Percentiles rank a stretch among this genome's conserved stretches.
These are phyloP conservation scores for Anthracocystis walkeri DNA, from an alignment of 1,284 basidiomycete genomes.

Conservation along the genomic window DNA sequence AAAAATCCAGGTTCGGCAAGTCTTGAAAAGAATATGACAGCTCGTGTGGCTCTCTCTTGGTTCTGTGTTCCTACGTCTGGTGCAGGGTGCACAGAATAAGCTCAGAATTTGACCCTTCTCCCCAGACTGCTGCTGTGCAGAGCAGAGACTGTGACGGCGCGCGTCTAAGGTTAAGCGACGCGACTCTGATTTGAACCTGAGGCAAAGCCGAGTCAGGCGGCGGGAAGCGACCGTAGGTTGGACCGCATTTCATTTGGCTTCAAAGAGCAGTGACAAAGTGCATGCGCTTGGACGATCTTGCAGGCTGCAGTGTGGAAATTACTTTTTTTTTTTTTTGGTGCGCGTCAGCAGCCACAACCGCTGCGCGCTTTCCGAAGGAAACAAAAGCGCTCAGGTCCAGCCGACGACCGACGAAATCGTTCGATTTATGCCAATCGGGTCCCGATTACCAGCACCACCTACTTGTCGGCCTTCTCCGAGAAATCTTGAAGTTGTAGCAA, in stretches of 20 bases:
- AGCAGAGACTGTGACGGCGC: not conserved
- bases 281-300: slow-evolving; percentile 7
- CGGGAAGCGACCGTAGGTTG: slow-evolving; percentile 8
- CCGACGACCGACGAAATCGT: too few relatives aligned
- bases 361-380: not conserved
- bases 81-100: too few relatives aligned
- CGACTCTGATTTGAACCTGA: slow-evolving; percentile 2
- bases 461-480: slow-evolving; percentile 8
- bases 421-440: not conserved
- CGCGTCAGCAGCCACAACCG: not conserved
- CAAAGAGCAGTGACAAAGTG: not conserved
- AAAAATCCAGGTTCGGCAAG: too few relatives aligned
- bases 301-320: slow-evolving; percentile 13
- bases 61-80: too few relatives aligned
- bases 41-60: too few relatives aligned
- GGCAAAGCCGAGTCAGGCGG: slow-evolving; percentile 1
- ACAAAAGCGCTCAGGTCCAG: too few relatives aligned
- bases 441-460: not conserved
- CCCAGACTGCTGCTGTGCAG: not conserved
- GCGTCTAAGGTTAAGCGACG: not conserved
- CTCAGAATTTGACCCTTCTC: not conserved
- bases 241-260: not conserved
- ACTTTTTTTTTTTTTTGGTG: not conserved
- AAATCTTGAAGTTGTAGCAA: not conserved
- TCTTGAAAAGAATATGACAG: too few relatives aligned